Evolutionary conservation across 1,284 basidiomycete genomes (phyloP).

Genomic region (Jaminaea rosea): DNA sequence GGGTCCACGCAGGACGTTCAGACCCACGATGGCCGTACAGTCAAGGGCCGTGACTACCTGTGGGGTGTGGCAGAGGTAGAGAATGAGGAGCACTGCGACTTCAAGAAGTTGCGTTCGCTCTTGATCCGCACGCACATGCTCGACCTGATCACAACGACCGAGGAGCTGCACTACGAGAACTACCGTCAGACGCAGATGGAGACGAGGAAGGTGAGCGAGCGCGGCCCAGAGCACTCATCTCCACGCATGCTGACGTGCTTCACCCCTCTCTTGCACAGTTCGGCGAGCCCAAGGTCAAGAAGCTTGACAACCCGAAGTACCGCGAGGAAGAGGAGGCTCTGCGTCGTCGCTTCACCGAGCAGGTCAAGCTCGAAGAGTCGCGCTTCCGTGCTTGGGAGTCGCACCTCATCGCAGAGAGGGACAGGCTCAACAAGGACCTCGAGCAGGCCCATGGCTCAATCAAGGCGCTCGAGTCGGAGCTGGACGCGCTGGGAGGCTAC

Average conservation of each 20-base stretch:
- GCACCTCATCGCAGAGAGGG: constrained; percentile 54
- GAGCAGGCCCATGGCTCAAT: constrained; percentile 43
- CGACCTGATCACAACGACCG: constrained; percentile 88
- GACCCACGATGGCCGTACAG: constrained; percentile 78
- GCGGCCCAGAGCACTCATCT: too few species aligned
- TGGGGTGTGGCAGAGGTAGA: constrained; percentile 99
- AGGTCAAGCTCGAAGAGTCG: constrained; percentile 97
- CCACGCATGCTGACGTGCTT: too few species aligned
- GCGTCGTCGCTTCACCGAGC: constrained; percentile 95
- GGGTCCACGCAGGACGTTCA: constrained; percentile 90
- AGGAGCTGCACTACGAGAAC: constrained; percentile 94
- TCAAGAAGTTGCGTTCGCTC: constrained; percentile 91
- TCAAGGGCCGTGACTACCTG: constrained; percentile 97
- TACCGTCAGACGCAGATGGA: constrained; percentile 99
- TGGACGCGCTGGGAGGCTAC: constrained; percentile 8
- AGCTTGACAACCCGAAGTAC: constrained; percentile 98
- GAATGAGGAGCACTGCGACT: constrained; percentile 98
- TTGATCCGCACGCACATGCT: constrained; percentile 98
- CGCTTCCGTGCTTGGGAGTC: constrained; percentile 99
- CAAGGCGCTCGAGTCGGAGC: constrained; percentile 43
- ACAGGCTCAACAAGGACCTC: constrained; percentile 46
- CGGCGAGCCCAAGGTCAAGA: constrained; percentile 96
- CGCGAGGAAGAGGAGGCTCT: constrained; percentile 97
- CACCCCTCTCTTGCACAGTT: too few species aligned
- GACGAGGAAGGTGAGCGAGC: too few species aligned